These are phyloP conservation scores for Aspergillus proliferans DNA, from an alignment of 2,329 filamentous ascomycete species.

Conservation along the genomic window DNA sequence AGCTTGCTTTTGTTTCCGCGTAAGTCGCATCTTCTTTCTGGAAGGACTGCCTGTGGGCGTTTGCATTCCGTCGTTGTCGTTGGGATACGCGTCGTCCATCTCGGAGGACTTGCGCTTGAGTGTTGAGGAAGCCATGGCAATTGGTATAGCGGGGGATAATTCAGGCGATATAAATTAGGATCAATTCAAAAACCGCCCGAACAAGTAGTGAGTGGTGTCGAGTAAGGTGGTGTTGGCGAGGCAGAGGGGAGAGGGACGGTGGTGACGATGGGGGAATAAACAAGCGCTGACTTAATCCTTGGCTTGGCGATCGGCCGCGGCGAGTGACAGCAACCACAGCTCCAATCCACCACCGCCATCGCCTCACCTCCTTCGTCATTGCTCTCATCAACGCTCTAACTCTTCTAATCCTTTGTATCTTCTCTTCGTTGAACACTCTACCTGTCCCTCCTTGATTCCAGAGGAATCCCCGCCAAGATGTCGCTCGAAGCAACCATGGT, in stretches of 20 bases:
- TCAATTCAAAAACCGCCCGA: background rate
- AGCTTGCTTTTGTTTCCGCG: constrained; percentile 70
- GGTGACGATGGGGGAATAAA: constrained; percentile 32
- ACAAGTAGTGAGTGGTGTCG: background rate
- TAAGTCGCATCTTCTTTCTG: constrained; percentile 59
- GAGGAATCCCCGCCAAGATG: constrained; percentile 60
- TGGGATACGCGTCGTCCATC: constrained; percentile 36
- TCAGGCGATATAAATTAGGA: background rate
- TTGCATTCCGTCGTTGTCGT: constrained; percentile 44
- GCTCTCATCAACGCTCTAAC: constrained; percentile 5
- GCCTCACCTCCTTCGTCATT: background rate
- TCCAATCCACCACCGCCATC: background rate
- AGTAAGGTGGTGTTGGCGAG: constrained; percentile 12
- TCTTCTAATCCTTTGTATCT: background rate
- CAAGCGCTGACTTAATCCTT: constrained; percentile 31
- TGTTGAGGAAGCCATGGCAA: constrained; percentile 31
- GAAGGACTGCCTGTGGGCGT: constrained; percentile 52
- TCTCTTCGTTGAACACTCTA: background rate
- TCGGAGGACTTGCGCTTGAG: constrained; percentile 38
- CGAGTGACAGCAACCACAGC: constrained; percentile 11
- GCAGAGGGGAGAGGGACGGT: constrained; percentile 3
- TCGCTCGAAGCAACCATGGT: constrained; percentile 99
- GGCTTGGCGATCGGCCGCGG: constrained; percentile 1
- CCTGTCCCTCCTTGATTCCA: background rate
- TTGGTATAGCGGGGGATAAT: background rate